Evolutionary conservation across 2,329 filamentous ascomycete genomes (phyloP), one percentile per base, ranked within the genome.

Genomic region (Trichoderma atrobrunneum): DNA sequence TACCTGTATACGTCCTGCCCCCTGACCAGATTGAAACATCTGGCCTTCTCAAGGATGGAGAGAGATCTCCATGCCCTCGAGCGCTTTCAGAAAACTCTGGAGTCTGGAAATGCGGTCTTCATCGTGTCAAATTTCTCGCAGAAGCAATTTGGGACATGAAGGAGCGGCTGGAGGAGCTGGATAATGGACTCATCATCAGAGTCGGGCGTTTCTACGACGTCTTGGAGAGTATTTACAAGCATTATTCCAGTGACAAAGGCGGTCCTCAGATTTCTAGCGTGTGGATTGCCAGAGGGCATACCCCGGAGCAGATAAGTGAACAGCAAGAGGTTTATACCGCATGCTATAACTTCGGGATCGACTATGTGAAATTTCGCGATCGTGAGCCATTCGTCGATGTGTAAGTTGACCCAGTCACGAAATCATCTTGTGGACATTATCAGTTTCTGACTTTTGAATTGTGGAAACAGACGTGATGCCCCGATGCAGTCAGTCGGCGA

Each of bases 361-460:
- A 89, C 1, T 93, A 93, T 78, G 87, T 88, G 78, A 72, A 90
- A 1, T 94, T 90, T 88, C 80, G 81, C 0, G 92, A 95, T 76
- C 92, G 94, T 80, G 95, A 95, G 78, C 95, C 93, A 76, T 90
- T 90, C 73, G 85, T 95, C 65, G 91, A 95, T 76, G 92, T 95
- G 93, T 95, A 83, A 81, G 91, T 87, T 28, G 16, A 8, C 16
- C 67, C 36, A 34, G 6, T 11, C 18, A 4, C 7, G 8, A 12
- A 7, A 12, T 26, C 5, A 24, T 24, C 48, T 21, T 24, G 48
- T 54, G 2, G 11, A 1, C 3, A 3, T 12, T 24, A 21, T 54
- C 48, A 24, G 6, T 5, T 24, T 12, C 7, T 24, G 5, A 54
- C 48, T 24, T 24, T 54, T 24, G 3, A 54, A 7, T 34, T 26